These are phyloP conservation scores for Darksidea phi DNA, from an alignment of 495 filamentous ascomycete genomes.

Conservation along the genomic window DNA sequence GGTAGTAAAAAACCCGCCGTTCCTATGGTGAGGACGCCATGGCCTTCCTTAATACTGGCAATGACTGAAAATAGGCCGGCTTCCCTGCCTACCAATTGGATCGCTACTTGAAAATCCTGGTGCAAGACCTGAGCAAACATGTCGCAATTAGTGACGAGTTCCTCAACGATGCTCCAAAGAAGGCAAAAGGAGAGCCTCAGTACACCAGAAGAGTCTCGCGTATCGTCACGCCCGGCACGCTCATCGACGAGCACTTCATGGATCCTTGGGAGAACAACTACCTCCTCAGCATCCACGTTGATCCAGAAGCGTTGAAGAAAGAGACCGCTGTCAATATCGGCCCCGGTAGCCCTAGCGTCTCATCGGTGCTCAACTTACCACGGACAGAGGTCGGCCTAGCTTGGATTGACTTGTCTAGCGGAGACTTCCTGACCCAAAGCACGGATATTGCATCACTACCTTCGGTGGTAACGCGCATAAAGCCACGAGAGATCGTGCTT, in stretches of 20 bases:
- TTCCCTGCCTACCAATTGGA: slow-evolving; percentile 93
- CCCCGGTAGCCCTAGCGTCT: slow-evolving; percentile 36
- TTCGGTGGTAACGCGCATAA: slow-evolving; percentile 76
- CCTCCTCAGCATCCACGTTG: slow-evolving; percentile 69
- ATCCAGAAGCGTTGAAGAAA: slow-evolving; percentile 38
- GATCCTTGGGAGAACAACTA: slow-evolving; percentile 91
- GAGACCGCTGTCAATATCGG: slow-evolving; percentile 34
- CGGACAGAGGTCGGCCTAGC: slow-evolving; percentile 69
- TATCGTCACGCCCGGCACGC: slow-evolving; percentile 87
- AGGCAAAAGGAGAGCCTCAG: slow-evolving; percentile 69
- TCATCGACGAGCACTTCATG: slow-evolving; percentile 97
- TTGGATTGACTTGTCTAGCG: slow-evolving; percentile 94
- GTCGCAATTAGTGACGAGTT: slow-evolving; percentile 96
- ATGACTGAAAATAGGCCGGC: slow-evolving; percentile 60
- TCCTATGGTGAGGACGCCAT: slow-evolving; percentile 63
- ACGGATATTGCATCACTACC: slow-evolving; percentile 69
- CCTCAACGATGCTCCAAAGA: slow-evolving; percentile 62
- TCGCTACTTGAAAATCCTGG: slow-evolving; percentile 84
- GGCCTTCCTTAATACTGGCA: background rate
- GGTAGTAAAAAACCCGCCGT: slow-evolving; percentile 49
- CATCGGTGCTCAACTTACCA: slow-evolving; percentile 30
- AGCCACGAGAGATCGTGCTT: slow-evolving; percentile 80
- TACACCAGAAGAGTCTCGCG: slow-evolving; percentile 82
- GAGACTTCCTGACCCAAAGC: slow-evolving; percentile 85
- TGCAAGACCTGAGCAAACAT: slow-evolving; percentile 83